Evolutionary conservation across 805 yeast genomes (phyloP).

Genomic region (Lipomyces yamadae): DNA sequence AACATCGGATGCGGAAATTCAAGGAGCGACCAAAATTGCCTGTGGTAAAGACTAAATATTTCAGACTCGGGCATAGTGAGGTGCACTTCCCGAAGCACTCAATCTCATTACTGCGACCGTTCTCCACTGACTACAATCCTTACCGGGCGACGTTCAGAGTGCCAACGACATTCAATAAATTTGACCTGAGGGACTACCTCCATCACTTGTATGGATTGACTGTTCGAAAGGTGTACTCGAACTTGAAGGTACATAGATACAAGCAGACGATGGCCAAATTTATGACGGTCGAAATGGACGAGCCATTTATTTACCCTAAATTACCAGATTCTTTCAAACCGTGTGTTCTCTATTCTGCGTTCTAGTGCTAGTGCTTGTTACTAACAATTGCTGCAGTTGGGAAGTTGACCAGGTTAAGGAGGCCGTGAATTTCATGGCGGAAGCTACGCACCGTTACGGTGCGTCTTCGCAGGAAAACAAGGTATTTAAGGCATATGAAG

Average conservation of each 20-base stretch:
- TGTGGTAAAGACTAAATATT: constrained; percentile 49
- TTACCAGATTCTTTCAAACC: constrained; percentile 46
- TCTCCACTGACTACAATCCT: constrained; percentile 53
- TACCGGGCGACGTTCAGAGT: constrained; percentile 96
- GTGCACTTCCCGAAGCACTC: constrained; percentile 86
- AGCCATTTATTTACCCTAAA: constrained; percentile 95
- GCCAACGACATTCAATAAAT: constrained; percentile 89
- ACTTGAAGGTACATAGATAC: constrained; percentile 63
- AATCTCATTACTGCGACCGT: constrained; percentile 78
- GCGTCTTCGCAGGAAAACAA: constrained; percentile 27
- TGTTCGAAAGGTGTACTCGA: constrained; percentile 70
- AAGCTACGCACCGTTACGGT: constrained; percentile 41
- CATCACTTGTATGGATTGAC: constrained; percentile 88
- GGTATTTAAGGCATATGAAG: constrained; percentile 45
- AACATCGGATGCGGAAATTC: constrained; percentile 16
- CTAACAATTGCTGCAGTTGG: constrained; percentile 25
- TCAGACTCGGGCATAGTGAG: constrained; percentile 75
- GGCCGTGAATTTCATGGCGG: constrained; percentile 25
- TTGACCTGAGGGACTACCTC: constrained; percentile 92
- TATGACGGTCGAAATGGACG: constrained; percentile 95
- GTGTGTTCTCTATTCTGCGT: constrained; percentile 43
- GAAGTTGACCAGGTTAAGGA: constrained; percentile 23
- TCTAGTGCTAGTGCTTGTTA: too few relatives aligned
- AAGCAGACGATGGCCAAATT: constrained; percentile 74
- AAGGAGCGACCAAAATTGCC: constrained; percentile 18